Base-by-base conservation (phyloP, 169 alveolate genomes). In the Toxoplasma gondii region DNA sequence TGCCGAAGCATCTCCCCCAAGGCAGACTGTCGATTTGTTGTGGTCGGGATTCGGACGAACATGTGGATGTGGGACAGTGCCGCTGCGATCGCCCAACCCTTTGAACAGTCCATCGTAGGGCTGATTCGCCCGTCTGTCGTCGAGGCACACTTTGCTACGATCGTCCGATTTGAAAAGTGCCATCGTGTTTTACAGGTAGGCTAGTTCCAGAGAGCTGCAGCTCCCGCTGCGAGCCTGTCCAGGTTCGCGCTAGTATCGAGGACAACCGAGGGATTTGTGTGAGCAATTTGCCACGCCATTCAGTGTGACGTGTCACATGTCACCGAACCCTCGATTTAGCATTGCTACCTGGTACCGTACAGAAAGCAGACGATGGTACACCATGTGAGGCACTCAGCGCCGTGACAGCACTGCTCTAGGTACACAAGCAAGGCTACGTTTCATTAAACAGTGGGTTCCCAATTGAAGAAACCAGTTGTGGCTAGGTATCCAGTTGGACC, bases 41-140 rank as follows among this genome's bases (percentile, higher is more conserved):
- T 82, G 90, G 34, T 41, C 49, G 17, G 90, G 67, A 45, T 45
- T 82, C 36, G 39, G n/a, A 22, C 90, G 90, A 45, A 41, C 90
- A 22, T 27, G 38, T 0, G 90, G 22, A 43, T 82, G 90, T 7
- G 36, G 34, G 31, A 17, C 70, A 19, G 54, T 29, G 34, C 12
- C 0, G 54, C 39, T 31, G 39, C 22, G 24, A 31, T 12, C 41
- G 31, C 90, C 90, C 38, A 82, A 29, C n/a, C 90, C 90, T 41
- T 82, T 82, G 90, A 82, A 82, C 24, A 82, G 54, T 22, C 90
- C 90, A 12, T 82, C 67, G 69, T 82, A 82, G 58, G 90, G 90
- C 39, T 38, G 67, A 22, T 82, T 82, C 31, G 90, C 90, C 38
- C 43, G 70, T 29, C 31, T 45, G 34, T 82, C 90, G 49, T 34